Conservation (phyloP, 208 protist genomes). For the Trichomonas tenax region DNA sequence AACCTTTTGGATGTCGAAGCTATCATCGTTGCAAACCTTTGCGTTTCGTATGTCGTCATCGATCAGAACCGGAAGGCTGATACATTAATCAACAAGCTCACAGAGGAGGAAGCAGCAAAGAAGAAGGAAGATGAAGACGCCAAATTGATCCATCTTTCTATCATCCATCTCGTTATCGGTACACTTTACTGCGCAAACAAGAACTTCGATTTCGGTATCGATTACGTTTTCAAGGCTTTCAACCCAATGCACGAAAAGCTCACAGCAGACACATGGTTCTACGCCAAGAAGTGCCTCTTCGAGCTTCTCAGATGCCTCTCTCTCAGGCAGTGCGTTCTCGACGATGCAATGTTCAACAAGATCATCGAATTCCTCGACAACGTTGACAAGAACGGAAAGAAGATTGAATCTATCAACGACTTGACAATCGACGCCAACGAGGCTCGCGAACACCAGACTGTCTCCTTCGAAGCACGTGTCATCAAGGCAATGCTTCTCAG, state of each 20-base stretch:
- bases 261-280: conserved; percentile 42
- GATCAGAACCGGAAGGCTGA: conserved; percentile 35
- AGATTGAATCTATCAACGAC: conserved; percentile 2
- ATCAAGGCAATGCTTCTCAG: background rate
- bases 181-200: conserved; percentile 41
- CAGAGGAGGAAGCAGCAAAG: background rate
- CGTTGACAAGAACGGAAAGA: conserved; percentile 64
- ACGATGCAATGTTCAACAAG: conserved; percentile 69
- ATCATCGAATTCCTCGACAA: conserved; percentile 75
- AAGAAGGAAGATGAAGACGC: background rate
- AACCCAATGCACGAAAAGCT: conserved; percentile 34
- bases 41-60: conserved; percentile 39
- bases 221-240: conserved; percentile 36
- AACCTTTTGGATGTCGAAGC: conserved; percentile 31
- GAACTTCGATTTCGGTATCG: conserved; percentile 42
- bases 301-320: conserved; percentile 71
- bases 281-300: conserved; percentile 65
- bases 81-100: conserved; percentile 34
- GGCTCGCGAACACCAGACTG: background rate
- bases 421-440: background rate
- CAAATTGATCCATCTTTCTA: conserved; percentile 34
- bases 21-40: conserved; percentile 42
- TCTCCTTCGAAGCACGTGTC: background rate
- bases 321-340: conserved; percentile 83
- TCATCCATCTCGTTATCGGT: conserved; percentile 43